phyloP scores from a whole-genome alignment of 805 yeast species.

The Candida qinlingensis region DNA sequence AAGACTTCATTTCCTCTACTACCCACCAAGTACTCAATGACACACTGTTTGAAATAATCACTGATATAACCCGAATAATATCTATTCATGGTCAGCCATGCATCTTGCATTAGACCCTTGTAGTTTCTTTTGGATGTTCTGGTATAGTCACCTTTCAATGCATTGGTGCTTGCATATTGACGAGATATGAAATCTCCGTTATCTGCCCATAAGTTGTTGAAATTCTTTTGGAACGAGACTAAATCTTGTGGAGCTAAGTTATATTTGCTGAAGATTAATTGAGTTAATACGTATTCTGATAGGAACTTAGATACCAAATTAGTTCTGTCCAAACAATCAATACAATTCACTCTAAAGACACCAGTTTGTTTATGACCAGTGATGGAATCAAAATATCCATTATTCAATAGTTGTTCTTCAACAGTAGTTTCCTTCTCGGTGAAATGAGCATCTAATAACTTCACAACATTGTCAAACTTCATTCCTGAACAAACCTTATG shows the following conservation, averaged over 20 bases:
- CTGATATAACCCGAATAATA: constrained; percentile 39
- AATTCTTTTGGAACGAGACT: constrained; percentile 18
- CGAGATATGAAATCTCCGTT: constrained; percentile 63
- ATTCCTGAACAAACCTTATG: constrained; percentile 45
- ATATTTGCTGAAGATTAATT: constrained; percentile 23
- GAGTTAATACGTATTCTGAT: constrained; percentile 25
- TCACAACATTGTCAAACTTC: constrained; percentile 33
- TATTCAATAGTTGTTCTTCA: constrained; percentile 12
- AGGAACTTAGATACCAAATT: constrained; percentile 43
- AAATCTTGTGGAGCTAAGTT: constrained; percentile 2
- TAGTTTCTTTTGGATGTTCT: constrained; percentile 37
- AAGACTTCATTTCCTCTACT: constrained; percentile 30
- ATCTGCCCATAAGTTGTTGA: constrained; percentile 53
- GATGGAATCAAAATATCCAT: constrained; percentile 29
- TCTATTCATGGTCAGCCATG: constrained; percentile 35
- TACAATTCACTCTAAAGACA: constrained; percentile 53
- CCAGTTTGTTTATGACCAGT: constrained; percentile 39
- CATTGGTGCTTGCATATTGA: constrained; percentile 56
- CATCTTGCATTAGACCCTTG: constrained; percentile 38
- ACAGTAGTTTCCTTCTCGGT: constrained; percentile 12
- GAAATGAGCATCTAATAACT: constrained; percentile 25
- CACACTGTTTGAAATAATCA: constrained; percentile 40
- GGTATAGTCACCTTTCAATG: constrained; percentile 45
- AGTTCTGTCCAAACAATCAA: constrained; percentile 62
- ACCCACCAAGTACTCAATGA: constrained; percentile 38